Evolutionary conservation across 441 rosid genomes (phyloP).

Genomic region (Isatis lusitanica): DNA sequence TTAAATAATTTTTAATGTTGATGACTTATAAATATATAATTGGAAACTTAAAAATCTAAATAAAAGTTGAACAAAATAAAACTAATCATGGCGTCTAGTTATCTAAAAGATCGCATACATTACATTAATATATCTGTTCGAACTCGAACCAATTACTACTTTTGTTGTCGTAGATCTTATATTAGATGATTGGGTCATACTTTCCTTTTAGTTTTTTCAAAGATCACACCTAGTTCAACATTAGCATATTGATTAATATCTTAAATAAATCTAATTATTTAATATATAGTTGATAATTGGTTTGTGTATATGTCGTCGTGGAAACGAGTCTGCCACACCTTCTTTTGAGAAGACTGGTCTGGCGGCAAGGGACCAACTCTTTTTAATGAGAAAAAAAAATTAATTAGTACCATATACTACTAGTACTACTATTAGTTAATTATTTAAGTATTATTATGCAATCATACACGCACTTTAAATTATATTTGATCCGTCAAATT

Average conservation of each 20-base stretch:
- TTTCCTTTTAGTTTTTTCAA: not conserved
- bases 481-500: too few relatives aligned
- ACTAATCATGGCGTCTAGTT: conserved; percentile 12
- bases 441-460: not conserved
- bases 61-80: not conserved
- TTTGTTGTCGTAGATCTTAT: not conserved
- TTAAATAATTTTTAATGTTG: too few relatives aligned
- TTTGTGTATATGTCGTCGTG: conserved; percentile 20
- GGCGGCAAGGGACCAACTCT: conserved; percentile 30
- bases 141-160: not conserved
- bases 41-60: not conserved
- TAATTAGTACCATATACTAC: not conserved
- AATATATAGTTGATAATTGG: not conserved
- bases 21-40: not conserved
- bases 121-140: not conserved
- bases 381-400: conserved; percentile 1
- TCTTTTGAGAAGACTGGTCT: conserved; percentile 23
- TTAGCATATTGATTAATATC: not conserved
- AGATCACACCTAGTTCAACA: conserved; percentile 3
- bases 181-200: conserved; percentile 11
- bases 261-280: not conserved
- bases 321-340: conserved; percentile 32
- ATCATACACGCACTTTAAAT: not conserved
- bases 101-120: conserved; percentile 23
- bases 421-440: not conserved